Percentiles rank a stretch among this genome's conserved stretches.
These are phyloP conservation scores for Dimocarpus longan DNA, from an alignment of 345 rosid genomes.

Conservation along the genomic window DNA sequence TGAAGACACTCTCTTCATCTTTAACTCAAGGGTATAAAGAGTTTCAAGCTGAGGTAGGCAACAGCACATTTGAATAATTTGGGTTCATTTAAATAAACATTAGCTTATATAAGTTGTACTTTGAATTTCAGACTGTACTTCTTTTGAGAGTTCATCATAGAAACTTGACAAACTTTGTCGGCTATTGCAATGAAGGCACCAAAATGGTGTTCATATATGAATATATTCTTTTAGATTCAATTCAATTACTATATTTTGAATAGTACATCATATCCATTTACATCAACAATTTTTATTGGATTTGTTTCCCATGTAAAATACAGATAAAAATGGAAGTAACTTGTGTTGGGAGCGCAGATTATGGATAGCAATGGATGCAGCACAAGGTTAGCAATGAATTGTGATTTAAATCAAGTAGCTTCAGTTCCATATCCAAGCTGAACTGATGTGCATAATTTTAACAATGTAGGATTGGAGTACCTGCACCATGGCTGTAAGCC, in stretches of 20 bases:
- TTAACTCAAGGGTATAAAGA: slow-evolving; percentile 49
- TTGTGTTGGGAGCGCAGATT: slow-evolving; percentile 38
- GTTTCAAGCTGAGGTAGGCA: slow-evolving; percentile 52
- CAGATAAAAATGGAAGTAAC: neutral
- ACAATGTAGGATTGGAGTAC: slow-evolving; percentile 39
- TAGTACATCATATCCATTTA: neutral
- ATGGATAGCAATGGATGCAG: slow-evolving; percentile 38
- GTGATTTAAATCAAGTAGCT: neutral
- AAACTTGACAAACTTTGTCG: slow-evolving; percentile 43
- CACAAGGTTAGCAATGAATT: slow-evolving; percentile 33
- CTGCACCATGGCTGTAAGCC: slow-evolving; percentile 17
- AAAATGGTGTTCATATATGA: slow-evolving; percentile 54
- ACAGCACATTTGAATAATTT: no score
- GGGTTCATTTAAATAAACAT: neutral
- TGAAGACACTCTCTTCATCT: slow-evolving; percentile 49
- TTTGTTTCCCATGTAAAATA: no score
- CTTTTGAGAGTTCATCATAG: slow-evolving; percentile 63
- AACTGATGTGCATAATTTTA: neutral
- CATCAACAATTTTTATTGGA: no score
- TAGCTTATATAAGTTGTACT: neutral
- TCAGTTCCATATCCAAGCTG: neutral
- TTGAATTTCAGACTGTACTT: slow-evolving; percentile 40
- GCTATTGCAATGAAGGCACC: slow-evolving; percentile 25
- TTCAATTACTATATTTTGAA: neutral
- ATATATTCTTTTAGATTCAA: slow-evolving; percentile 44